phyloP scores from a whole-genome alignment of 352 stramenopile genomes.

The Pythium coloratum region DNA sequence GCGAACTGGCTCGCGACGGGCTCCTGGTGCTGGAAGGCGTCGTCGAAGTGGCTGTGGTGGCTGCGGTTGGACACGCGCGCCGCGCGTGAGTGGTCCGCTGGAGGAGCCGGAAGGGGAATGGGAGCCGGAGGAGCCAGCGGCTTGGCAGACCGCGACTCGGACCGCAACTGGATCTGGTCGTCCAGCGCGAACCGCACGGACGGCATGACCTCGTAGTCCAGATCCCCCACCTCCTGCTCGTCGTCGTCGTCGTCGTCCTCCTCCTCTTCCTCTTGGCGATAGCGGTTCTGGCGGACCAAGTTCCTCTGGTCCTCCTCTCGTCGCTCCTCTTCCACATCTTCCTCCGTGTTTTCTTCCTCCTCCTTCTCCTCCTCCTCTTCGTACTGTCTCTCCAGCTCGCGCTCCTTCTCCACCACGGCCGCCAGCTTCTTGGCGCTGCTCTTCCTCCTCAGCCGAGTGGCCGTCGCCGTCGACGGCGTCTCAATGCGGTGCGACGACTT shows the following conservation, averaged over 20 bases:
- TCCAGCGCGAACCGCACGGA: constrained; percentile 19
- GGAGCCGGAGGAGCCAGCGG: not conserved
- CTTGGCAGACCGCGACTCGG: constrained; percentile 7
- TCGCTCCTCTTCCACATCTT: constrained; percentile 5
- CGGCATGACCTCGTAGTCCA: constrained; percentile 20
- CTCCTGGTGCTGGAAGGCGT: not conserved
- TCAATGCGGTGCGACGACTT: constrained; percentile 70
- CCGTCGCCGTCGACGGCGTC: constrained; percentile 26
- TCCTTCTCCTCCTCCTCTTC: constrained; percentile 1
- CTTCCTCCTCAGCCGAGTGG: constrained; percentile 7
- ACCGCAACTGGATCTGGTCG: constrained; percentile 30
- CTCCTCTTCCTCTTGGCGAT: not conserved
- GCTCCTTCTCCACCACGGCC: constrained; percentile 20
- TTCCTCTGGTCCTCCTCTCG: not conserved
- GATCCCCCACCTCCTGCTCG: constrained; percentile 13
- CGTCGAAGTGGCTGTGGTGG: constrained; percentile 6
- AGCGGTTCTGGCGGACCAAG: not conserved
- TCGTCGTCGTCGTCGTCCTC: not conserved
- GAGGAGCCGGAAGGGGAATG: not conserved
- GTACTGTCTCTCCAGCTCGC: not conserved
- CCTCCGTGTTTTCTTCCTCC: not conserved
- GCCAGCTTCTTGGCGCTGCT: constrained; percentile 20
- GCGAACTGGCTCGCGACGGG: constrained; percentile 5
- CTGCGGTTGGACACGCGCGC: constrained; percentile 3
- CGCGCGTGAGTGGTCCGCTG: constrained; percentile 4